Conservation (phyloP, 176 grass and related monocot genomes). For the Zoysia pacifica region DNA sequence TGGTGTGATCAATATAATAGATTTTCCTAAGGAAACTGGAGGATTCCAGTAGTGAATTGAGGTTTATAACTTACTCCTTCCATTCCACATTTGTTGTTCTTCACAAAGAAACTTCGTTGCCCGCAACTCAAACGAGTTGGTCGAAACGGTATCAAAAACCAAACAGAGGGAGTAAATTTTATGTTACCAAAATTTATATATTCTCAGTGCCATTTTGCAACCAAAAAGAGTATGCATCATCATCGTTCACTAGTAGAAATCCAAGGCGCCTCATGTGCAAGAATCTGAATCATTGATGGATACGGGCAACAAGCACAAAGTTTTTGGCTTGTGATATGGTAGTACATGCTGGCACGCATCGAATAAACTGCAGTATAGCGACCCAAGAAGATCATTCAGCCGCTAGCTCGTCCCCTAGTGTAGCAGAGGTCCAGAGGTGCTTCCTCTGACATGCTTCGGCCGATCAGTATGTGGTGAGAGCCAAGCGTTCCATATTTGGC, state of each 20-base stretch:
- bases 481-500: background rate
- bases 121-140: too few species aligned
- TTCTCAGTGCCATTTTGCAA: background rate
- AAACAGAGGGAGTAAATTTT: too few species aligned
- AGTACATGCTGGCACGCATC: background rate
- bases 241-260: background rate
- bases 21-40: too few species aligned
- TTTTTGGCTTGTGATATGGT: background rate
- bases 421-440: background rate
- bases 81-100: too few species aligned
- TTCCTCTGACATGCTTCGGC: background rate
- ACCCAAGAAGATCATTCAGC: background rate
- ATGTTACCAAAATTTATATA: too few species aligned
- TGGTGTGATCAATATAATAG: too few species aligned
- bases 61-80: too few species aligned
- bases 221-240: background rate
- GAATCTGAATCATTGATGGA: background rate
- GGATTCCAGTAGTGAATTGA: too few species aligned
- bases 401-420: background rate
- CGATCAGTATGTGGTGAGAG: background rate
- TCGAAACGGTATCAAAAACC: too few species aligned
- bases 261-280: background rate
- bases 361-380: background rate
- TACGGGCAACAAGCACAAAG: background rate
- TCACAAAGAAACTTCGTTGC: too few species aligned